Conservation (phyloP, 225 moss, liverwort and hornwort genomes). For the Climacium dendroides region DNA sequence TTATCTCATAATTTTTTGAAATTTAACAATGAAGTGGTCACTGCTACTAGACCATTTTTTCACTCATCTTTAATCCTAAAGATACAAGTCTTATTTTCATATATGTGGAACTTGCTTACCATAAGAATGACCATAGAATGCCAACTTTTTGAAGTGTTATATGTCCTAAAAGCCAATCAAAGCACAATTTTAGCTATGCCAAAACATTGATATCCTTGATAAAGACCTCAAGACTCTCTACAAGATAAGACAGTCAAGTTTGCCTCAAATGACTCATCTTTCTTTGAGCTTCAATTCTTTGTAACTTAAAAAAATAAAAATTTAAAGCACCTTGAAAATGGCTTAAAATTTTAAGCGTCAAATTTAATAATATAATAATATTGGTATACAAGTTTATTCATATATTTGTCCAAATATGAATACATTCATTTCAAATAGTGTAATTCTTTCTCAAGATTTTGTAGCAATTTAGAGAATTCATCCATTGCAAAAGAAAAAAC, state of each 20-base stretch:
- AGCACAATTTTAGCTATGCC: not conserved
- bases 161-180: not conserved
- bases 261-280: no score
- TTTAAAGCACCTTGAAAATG: not conserved
- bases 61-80: not conserved
- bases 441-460: not conserved
- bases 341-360: not conserved
- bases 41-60: not conserved
- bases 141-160: no score
- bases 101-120: not conserved
- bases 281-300: not conserved
- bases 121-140: not conserved
- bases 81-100: fast-evolving
- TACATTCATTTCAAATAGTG: not conserved
- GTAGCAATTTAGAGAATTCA: not conserved
- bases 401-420: not conserved
- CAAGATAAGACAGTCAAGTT: no score
- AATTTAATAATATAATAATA: not conserved
- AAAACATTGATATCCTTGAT: not conserved
- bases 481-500: not conserved
- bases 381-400: not conserved
- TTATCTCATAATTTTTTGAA: no score
- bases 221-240: not conserved
- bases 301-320: not conserved
- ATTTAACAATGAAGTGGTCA: no score